Conservation (phyloP, 495 filamentous ascomycete genomes). For the Hypoxylon subgilvum region DNA sequence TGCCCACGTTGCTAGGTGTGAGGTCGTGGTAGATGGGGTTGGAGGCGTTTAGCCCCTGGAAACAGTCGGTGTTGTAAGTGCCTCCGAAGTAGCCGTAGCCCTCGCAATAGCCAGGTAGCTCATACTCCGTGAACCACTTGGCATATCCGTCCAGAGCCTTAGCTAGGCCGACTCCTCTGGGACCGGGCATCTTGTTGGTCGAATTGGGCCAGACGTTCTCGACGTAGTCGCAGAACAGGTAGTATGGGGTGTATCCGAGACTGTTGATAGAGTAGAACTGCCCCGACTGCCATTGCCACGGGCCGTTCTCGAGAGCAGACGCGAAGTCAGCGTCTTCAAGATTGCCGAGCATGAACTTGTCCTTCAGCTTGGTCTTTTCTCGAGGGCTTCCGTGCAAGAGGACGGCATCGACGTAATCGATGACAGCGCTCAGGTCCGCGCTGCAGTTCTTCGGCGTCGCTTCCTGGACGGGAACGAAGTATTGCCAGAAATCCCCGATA, state of each 20-base stretch:
- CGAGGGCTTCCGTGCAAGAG: constrained; percentile 49
- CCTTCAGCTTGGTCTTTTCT: constrained; percentile 60
- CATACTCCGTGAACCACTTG: constrained; percentile 56
- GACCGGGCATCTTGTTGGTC: constrained; percentile 41
- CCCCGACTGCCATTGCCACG: constrained; percentile 62
- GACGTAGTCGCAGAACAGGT: constrained; percentile 56
- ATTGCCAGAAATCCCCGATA: constrained; percentile 69
- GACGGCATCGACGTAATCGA: constrained; percentile 62
- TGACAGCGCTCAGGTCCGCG: constrained; percentile 59
- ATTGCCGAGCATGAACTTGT: constrained; percentile 61
- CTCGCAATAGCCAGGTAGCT: constrained; percentile 54
- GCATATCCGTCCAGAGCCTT: constrained; percentile 59
- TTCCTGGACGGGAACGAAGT: constrained; percentile 67
- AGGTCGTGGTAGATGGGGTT: constrained; percentile 64
- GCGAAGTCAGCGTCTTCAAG: constrained; percentile 66
- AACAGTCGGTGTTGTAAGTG: constrained; percentile 57
- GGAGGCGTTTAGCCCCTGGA: constrained; percentile 62
- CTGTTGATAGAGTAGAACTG: constrained; percentile 49
- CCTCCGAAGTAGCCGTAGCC: constrained; percentile 56
- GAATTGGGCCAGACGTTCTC: constrained; percentile 44
- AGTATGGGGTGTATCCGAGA: constrained; percentile 58
- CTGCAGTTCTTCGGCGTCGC: constrained; percentile 71
- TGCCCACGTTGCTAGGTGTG: constrained; percentile 53
- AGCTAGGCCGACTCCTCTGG: constrained; percentile 52
- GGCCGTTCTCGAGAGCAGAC: constrained; percentile 58